Base-by-base conservation (phyloP, 1,284 basidiomycete species). In the Sporisorium exsertum region DNA sequence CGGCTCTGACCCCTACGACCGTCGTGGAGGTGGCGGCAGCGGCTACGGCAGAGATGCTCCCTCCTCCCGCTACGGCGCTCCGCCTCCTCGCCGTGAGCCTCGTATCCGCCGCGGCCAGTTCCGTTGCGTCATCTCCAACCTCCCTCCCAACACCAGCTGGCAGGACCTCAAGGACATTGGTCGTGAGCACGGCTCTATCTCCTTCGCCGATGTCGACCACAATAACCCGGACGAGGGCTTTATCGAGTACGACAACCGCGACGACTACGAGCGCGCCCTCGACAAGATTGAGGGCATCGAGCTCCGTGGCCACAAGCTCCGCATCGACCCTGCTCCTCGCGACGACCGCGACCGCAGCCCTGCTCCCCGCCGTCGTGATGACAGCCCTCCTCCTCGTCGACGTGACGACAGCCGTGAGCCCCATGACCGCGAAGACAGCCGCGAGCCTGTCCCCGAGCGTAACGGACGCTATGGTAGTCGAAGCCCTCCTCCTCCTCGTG, bases 141-240 rank as follows among this genome's bases (percentile, higher is more conserved):
- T 97, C 18, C 94, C 94, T 0, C 94, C 94, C 87, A 90, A 93
- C 74, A 94, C 95, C 32, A 91, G 94, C 74, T 97, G 95, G 95
- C 95, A 97, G 87, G 96, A 99, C 87, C 90, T 99, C 76, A 98
- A 99, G 84, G 96, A 98, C 86, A 90, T 98, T 54, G 97, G 98
- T 86, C 91, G 96, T 55, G 92, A 93, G 77, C 93, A 94, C 1
- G 96, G 96, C 22, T 69, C 75, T 52, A 73, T 84, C 65, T 76
- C 77, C 0, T 85, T 82, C 53, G 81, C 84, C 45, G 83, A 85
- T 50, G 80, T 85, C 49, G 81, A 82, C 58, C 71, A 78, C 20
- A 46, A 58, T n/a, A 78, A 81, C 24, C 79, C 83, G 9, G 84
- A 84, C 27, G 81, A 85, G 59, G 84, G 84, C 55, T 72, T 81